Percentiles rank a stretch among this genome's conserved stretches.
Evolutionary conservation across 768 basidiomycete species (phyloP).

Genomic region (Saitozyma podzolica): DNA sequence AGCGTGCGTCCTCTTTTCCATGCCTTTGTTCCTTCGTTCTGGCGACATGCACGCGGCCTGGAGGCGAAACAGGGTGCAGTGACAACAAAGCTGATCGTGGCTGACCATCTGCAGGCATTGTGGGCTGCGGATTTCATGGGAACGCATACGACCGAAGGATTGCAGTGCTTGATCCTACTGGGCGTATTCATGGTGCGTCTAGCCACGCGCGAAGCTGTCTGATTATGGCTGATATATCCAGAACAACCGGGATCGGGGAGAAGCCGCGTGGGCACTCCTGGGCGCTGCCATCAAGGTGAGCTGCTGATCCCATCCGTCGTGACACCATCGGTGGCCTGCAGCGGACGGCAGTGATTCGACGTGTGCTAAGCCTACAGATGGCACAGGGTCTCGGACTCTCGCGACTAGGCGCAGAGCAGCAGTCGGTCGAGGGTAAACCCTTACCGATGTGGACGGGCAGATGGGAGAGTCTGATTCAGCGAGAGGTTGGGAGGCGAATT

Average conservation of each 20-base stretch:
- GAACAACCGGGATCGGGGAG: conserved; percentile 53
- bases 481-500: conserved; percentile 50
- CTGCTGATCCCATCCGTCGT: conserved; percentile 2
- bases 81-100: conserved; percentile 7
- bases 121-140: conserved; percentile 52
- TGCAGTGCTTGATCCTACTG: conserved; percentile 48
- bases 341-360: background rate
- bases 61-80: background rate
- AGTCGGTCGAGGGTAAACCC: conserved; percentile 35
- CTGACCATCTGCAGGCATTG: conserved; percentile 27
- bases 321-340: background rate
- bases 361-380: conserved; percentile 32
- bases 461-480: conserved; percentile 51
- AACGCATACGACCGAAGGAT: conserved; percentile 43
- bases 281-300: conserved; percentile 52
- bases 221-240: conserved; percentile 7
- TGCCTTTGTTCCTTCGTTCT: background rate
- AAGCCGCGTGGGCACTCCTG: conserved; percentile 52
- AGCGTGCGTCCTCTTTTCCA: conserved; percentile 21
- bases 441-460: conserved; percentile 50
- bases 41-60: too few species aligned
- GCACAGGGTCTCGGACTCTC: conserved; percentile 53
- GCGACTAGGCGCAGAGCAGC: conserved; percentile 51
- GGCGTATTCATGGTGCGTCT: conserved; percentile 48
- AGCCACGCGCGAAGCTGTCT: background rate